These are phyloP conservation scores for Quercus tomentella DNA, from an alignment of 331 rosid species.

Conservation along the genomic window DNA sequence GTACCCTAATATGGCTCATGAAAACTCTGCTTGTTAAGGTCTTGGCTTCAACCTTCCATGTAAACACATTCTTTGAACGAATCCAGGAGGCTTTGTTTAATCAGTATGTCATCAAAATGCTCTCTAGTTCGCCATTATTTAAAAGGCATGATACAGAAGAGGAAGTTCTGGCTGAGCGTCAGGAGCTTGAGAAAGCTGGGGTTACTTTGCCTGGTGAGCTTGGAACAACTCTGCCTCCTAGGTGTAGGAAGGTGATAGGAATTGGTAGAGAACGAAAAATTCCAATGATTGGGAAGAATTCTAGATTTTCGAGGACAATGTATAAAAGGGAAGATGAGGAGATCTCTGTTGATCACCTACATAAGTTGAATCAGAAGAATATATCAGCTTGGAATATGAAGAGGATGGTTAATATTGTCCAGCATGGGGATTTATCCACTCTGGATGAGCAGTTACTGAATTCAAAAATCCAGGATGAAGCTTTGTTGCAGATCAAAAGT, in stretches of 20 bases:
- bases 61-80: conserved; percentile 82
- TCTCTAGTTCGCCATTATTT: conserved; percentile 72
- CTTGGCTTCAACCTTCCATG: conserved; percentile 88
- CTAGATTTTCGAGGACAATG: conserved; percentile 31
- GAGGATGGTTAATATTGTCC: conserved; percentile 73
- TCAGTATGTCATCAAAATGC: conserved; percentile 81
- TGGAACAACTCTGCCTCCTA: conserved; percentile 35
- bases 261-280: conserved; percentile 38
- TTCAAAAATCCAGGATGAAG: conserved; percentile 48
- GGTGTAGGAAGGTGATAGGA: conserved; percentile 37
- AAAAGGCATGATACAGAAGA: conserved; percentile 58
- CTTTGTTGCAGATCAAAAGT: conserved; percentile 57
- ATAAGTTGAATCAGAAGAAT: conserved; percentile 71
- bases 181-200: conserved; percentile 71
- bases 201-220: conserved; percentile 64
- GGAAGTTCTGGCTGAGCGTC: conserved; percentile 67
- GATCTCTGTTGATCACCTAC: conserved; percentile 72
- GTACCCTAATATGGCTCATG: conserved; percentile 70
- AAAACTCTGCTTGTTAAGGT: conserved; percentile 83
- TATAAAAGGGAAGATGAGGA: conserved; percentile 51
- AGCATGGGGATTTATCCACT: conserved; percentile 74
- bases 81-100: conserved; percentile 82
- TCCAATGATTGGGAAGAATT: conserved; percentile 2
- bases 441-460: conserved; percentile 67
- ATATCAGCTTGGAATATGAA: conserved; percentile 98